Conservation (phyloP, 2,329 filamentous ascomycete genomes). For the Aspergillaceae sp. region DNA sequence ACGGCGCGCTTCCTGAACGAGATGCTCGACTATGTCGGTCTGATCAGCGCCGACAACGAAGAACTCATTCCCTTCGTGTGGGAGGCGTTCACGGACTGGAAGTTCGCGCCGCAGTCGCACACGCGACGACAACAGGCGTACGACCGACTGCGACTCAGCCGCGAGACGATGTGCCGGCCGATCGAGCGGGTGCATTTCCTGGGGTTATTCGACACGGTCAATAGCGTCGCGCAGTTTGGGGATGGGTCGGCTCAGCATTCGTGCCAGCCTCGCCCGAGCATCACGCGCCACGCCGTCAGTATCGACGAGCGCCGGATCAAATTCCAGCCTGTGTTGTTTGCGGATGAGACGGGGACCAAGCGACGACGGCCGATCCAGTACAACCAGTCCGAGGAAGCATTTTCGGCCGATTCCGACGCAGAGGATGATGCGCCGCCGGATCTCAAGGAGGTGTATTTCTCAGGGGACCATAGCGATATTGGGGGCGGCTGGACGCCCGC, state of each 20-base stretch:
- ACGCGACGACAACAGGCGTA: slow-evolving; percentile 2
- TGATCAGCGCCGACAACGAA: slow-evolving; percentile 14
- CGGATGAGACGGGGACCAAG: neutral
- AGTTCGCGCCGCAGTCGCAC: slow-evolving; percentile 6
- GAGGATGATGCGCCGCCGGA: slow-evolving; percentile 34
- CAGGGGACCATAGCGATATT: slow-evolving; percentile 65
- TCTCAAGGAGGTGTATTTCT: slow-evolving; percentile 63
- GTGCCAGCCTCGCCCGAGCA: slow-evolving; percentile 28
- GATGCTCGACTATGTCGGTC: slow-evolving; percentile 13
- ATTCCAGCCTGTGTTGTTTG: slow-evolving; percentile 28
- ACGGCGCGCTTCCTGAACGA: slow-evolving; percentile 17
- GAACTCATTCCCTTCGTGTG: slow-evolving; percentile 13
- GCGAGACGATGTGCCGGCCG: slow-evolving; percentile 13
- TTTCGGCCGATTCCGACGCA: neutral
- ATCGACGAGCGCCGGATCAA: slow-evolving; percentile 48
- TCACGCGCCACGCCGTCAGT: slow-evolving; percentile 46
- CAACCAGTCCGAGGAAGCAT: neutral
- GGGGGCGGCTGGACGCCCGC: slow-evolving; percentile 59
- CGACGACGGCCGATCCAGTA: neutral
- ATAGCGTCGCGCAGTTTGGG: slow-evolving; percentile 15
- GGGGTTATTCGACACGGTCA: slow-evolving; percentile 20
- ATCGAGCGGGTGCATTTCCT: slow-evolving; percentile 13
- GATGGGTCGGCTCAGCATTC: neutral
- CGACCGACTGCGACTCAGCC: slow-evolving; percentile 3
- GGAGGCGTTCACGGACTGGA: slow-evolving; percentile 9